Conservation (phyloP, 768 basidiomycete species). For the Tulasnella sp. region DNA sequence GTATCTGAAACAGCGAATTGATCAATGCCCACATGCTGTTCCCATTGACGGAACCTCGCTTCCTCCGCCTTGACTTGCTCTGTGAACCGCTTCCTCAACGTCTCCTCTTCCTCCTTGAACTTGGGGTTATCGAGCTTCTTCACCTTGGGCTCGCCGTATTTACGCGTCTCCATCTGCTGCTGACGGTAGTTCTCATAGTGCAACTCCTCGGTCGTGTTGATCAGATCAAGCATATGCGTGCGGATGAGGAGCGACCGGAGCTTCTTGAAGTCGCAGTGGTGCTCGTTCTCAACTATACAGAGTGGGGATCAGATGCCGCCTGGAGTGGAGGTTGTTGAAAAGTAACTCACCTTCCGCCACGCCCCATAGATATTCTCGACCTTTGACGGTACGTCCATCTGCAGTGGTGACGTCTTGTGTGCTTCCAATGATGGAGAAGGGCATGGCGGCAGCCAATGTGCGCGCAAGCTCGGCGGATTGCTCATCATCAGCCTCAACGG, state of each 20-base stretch:
- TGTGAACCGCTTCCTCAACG: slow-evolving; percentile 91
- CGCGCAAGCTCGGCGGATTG: slow-evolving; percentile 80
- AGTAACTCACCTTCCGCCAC: slow-evolving; percentile 76
- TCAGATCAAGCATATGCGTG: slow-evolving; percentile 97
- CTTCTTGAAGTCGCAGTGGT: slow-evolving; percentile 99
- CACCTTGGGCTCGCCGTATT: slow-evolving; percentile 96
- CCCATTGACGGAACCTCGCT: slow-evolving; percentile 96
- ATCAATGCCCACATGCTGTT: slow-evolving; percentile 67
- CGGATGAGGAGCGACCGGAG: slow-evolving; percentile 89
- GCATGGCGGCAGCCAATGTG: slow-evolving; percentile 79
- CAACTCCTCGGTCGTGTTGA: slow-evolving; percentile 86
- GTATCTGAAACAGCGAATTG: not conserved
- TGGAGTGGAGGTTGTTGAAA: not conserved
- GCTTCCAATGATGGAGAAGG: slow-evolving; percentile 97
- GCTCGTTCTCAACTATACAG: slow-evolving; percentile 85
- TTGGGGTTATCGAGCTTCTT: slow-evolving; percentile 99
- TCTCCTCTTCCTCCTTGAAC: slow-evolving; percentile 99
- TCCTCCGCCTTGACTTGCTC: slow-evolving; percentile 99
- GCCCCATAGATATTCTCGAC: slow-evolving; percentile 98
- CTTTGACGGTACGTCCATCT: slow-evolving; percentile 90
- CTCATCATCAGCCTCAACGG: slow-evolving; percentile 80
- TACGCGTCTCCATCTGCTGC: slow-evolving; percentile 99
- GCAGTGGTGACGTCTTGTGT: slow-evolving; percentile 86
- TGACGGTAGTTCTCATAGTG: slow-evolving; percentile 99
- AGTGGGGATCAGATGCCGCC: not conserved